phyloP scores from a whole-genome alignment of 140 eudicot genomes.

The Ambrosia hybrid region DNA sequence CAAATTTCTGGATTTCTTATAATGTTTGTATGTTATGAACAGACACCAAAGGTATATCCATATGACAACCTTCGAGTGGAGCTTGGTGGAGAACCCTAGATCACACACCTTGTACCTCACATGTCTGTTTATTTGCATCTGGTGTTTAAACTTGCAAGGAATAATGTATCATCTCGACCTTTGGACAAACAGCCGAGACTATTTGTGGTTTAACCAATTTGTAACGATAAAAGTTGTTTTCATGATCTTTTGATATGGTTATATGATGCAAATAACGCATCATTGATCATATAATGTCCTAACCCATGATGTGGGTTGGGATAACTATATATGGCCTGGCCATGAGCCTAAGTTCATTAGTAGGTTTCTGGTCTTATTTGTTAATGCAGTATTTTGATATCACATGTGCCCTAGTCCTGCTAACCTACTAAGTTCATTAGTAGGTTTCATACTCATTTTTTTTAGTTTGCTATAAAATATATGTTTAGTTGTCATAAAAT shows the following conservation, averaged over 20 bases:
- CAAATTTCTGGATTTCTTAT: not conserved
- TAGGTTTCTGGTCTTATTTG: not conserved
- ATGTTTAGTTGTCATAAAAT: too few relatives aligned
- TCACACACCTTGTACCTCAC: slow-evolving; percentile 8
- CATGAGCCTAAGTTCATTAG: not conserved
- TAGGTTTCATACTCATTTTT: too few relatives aligned
- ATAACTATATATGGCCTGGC: not conserved
- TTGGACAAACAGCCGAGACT: slow-evolving; percentile 20
- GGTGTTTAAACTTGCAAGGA: slow-evolving; percentile 30
- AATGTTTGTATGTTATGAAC: slow-evolving; percentile 20
- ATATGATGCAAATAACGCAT: not conserved
- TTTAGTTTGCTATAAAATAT: too few relatives aligned
- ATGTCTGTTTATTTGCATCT: slow-evolving; percentile 28
- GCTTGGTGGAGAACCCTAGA: slow-evolving; percentile 95
- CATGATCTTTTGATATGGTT: not conserved
- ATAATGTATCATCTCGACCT: slow-evolving; percentile 34
- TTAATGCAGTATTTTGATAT: too few relatives aligned
- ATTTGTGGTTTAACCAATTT: slow-evolving; percentile 15
- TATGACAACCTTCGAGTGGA: slow-evolving; percentile 90
- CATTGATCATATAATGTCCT: not conserved
- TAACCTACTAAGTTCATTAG: too few relatives aligned
- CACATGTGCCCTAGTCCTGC: too few relatives aligned
- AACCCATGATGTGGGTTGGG: not conserved
- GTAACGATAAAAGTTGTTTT: slow-evolving; percentile 20
- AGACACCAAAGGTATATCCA: slow-evolving; percentile 91